phyloP scores from a whole-genome alignment of 768 basidiomycete genomes.

The Boletus sensibilis region DNA sequence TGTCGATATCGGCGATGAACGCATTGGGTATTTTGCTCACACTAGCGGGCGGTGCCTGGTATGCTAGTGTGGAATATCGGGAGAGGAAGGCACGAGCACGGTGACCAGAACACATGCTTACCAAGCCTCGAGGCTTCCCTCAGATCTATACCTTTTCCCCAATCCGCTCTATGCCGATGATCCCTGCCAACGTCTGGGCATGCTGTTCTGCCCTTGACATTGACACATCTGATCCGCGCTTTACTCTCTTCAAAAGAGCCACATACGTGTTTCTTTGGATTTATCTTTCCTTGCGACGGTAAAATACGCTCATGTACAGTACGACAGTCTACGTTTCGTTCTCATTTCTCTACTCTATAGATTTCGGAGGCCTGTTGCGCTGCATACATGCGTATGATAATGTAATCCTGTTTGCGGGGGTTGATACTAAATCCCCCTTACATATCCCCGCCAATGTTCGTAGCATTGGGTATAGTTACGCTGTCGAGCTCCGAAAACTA shows the following conservation, averaged over 20 bases:
- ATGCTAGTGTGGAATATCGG: constrained; percentile 62
- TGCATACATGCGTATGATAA: background rate
- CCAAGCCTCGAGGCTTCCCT: background rate
- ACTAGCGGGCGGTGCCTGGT: constrained; percentile 82
- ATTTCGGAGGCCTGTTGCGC: background rate
- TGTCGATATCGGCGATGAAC: constrained; percentile 78
- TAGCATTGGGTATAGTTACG: no score
- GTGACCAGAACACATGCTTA: background rate
- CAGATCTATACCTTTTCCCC: background rate
- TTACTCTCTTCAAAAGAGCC: background rate
- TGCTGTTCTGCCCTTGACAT: background rate
- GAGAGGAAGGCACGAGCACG: constrained; percentile 40
- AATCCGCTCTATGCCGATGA: background rate
- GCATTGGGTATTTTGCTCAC: constrained; percentile 82
- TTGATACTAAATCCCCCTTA: background rate
- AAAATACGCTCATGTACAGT: background rate
- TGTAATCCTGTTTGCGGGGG: background rate
- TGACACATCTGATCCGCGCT: background rate
- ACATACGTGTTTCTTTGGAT: background rate
- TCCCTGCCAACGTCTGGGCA: background rate
- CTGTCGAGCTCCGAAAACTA: no score
- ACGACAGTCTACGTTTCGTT: constrained; percentile 5
- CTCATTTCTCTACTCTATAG: background rate
- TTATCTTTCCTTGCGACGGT: background rate
- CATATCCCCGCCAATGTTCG: background rate